Base-by-base conservation (phyloP, 2,329 filamentous ascomycete species). In the Colletotrichum sp. region DNA sequence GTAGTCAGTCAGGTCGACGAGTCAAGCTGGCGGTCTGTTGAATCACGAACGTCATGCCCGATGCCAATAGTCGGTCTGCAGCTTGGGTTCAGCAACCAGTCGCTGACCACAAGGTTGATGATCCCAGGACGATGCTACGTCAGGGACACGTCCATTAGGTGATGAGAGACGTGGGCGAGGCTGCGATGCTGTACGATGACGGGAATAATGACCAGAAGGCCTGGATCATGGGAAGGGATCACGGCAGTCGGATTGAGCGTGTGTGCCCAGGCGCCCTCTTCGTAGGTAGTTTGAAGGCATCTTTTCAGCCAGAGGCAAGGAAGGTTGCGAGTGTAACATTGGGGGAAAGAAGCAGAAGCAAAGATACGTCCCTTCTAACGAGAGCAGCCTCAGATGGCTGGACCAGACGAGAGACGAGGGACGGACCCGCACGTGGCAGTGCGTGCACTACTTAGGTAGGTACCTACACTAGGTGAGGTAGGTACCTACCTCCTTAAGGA, bases 391-490 rank as follows among this genome's bases (percentile, higher is more conserved):
- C 73, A 72, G 73, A 70, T 72, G 69, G 28, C 39, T 59, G 36
- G 24, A 60, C 34, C 24, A 49, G 66, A 74, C 26, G 44, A 71
- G 59, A 15, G 59, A 74, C 66, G 49, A 71, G 49, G 32, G 63
- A 72, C 32, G 44, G 73, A 68, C 73, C 69, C 70, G 57, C 73
- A 76, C 73, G 73, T 76, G 73, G 73, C 69, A 34, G 69, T 76
- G 73, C 64, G 72, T 12, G 34, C 36, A 18, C 34, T 16, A 36
- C 34, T 36, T 26, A 26, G n/a, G n/a, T 57, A 52, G 12, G 16
- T 59, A 8, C 21, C 60, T 49, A 34, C 32, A 34, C 32, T 34
- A 15, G 13, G 32, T 15, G 12, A 34, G 32, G 34, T 55, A 18
- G 24, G 12, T 28, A 5, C 34, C 6, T 36, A 28, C 13, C 15